Evolutionary conservation across 495 filamentous ascomycete species (phyloP), one percentile per base, ranked within the genome.

Genomic region (Lasiosphaeria miniovina): DNA sequence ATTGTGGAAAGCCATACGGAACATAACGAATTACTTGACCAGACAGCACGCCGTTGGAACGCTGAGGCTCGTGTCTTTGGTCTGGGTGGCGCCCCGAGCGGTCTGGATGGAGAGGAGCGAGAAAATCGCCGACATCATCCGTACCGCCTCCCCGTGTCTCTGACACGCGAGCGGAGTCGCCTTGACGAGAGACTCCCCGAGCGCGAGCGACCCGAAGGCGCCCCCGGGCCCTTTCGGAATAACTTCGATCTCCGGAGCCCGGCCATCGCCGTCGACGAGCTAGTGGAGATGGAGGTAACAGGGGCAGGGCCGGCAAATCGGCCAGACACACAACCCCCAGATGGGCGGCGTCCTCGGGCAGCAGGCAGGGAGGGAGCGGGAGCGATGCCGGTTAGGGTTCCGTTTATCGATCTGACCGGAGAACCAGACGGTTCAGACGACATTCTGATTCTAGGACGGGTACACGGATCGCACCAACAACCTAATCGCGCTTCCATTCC

Each of bases 401-500:
- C 60, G 31, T 60, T 73, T 7, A 74, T 80, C 33, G 78, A 80
- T 52, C 59, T 80, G 17, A 80, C 78, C 1, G 69, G 61, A 17
- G 77, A 78, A 45, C 66, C 70, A 7, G 72, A 74, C 59, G 59
- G 57, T 36, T 57, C 63, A 1, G 64, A 62, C 1, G 53, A 63
- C 12, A 6, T 57, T 24, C 4, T 24, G 38, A 24, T 54, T 17
- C 31, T 60, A 1, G 24, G 24, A 24, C 24, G 24, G 24, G 24
- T 24, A 52, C 15, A 36, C 55, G 61, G 52, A 48, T 49, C 50
- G 41, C 40, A 49, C 36, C 41, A 38, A 60, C 58, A 57, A 48
- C 12, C 54, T 14, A n/a, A 36, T 4, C 17, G 54, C 31, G 49
- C n/a, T 17, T 31, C 36, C 17, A 51, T 33, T 34, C 49, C 49